A percentile compares a stretch with the other conserved stretches of the same genome.
Evolutionary conservation across 768 basidiomycete species (phyloP).

Genomic region (Boletus subparvulus): DNA sequence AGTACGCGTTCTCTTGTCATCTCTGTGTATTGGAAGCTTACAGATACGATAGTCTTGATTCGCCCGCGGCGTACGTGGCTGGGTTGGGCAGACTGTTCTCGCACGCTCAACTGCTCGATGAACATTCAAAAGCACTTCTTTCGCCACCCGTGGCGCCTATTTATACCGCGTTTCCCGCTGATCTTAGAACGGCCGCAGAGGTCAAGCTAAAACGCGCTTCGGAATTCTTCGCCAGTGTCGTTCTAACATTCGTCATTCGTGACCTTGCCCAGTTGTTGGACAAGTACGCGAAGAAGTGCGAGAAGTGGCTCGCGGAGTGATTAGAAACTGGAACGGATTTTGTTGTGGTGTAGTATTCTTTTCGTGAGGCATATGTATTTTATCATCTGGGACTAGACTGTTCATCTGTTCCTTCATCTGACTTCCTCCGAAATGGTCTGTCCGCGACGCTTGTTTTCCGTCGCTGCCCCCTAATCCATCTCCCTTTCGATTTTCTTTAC

Average conservation of each 20-base stretch:
- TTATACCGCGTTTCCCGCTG: conserved; percentile 67
- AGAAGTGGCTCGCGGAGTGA: conserved; percentile 88
- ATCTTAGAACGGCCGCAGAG: conserved; percentile 65
- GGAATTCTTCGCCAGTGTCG: conserved; percentile 90
- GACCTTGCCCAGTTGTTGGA: conserved; percentile 85
- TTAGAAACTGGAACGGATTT: conserved; percentile 21
- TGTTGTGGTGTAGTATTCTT: conserved; percentile 27
- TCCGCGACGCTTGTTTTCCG: conserved; percentile 16
- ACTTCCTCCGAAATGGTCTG: conserved; percentile 12
- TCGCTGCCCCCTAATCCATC: conserved; percentile 7
- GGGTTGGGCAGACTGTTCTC: conserved; percentile 72
- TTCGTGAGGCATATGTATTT: conserved; percentile 32
- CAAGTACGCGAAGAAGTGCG: conserved; percentile 92
- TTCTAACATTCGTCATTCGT: conserved; percentile 85
- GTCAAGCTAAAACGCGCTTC: conserved; percentile 75
- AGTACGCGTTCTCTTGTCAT: conserved; percentile 47
- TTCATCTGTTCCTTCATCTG: conserved; percentile 34
- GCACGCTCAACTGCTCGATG: conserved; percentile 79
- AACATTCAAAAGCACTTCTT: conserved; percentile 75
- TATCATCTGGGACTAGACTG: conserved; percentile 36
- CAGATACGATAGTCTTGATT: conserved; percentile 65
- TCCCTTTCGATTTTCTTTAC: conserved; percentile 19
- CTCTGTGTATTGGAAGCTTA: conserved; percentile 13
- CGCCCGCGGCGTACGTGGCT: conserved; percentile 80
- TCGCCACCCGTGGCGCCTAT: conserved; percentile 66